Base-by-base conservation (phyloP, 2,329 filamentous ascomycete genomes). In the Acephala macrosclerotiorum region DNA sequence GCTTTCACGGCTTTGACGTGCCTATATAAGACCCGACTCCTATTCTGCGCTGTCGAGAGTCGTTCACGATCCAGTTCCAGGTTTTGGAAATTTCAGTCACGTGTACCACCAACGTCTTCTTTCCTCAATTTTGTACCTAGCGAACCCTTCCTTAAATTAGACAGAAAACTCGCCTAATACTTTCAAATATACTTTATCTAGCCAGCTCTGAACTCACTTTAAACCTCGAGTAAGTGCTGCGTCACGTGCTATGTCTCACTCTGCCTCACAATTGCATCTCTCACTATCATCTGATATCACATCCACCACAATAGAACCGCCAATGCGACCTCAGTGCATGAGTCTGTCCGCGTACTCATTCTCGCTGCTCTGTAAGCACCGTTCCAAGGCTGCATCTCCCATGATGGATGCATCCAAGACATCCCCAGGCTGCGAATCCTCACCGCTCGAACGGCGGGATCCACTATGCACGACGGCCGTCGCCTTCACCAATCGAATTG, bases 401-500 rank as follows among this genome's bases (percentile, higher is more conserved):
- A 53, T 53, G 49, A 53, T 53, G 49, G 49, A 26, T 53, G 49
- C 49, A 53, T 53, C 49, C 49, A 53, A 53, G 49, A 53, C 26
- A n/a, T 29, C 14, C 25, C 9, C 16, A 16, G 49, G 26, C 49
- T n/a, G 14, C 11, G 20, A 22, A 12, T 53, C 12, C 25, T 53
- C 49, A 53, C 49, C 49, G 49, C 49, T 53, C 18, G 49, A 53
- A 53, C 9, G 49, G 49, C 49, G 49, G n/a, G 49, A 33, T 33
- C 49, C 29, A n/a, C 49, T 25, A 12, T 26, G 49, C 12, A 53
- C 25, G 25, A 9, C 22, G 22, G 22, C 25, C 49, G 18, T 53
- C 25, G 22, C 47, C 4, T 51, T 29, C 22, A 29, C 49, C 49
- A 53, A 53, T 53, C 49, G 33, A 6, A 49, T 49, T n/a, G 18